Conservation (phyloP, 2,329 filamentous ascomycete species). For the Drechslerella stenobrocha region DNA sequence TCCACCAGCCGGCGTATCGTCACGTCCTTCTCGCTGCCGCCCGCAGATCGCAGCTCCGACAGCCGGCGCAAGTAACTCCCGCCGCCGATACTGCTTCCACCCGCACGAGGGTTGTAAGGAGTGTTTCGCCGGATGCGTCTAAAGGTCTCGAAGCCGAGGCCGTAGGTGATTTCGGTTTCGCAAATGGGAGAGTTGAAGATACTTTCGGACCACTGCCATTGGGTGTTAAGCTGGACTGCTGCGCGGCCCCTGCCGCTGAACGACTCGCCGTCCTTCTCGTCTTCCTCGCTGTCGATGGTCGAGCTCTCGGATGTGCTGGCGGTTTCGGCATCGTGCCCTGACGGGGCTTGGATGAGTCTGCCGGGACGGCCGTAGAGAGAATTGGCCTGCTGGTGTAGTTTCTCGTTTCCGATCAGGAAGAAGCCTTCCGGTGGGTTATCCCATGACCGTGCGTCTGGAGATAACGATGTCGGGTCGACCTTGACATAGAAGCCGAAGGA, state of each 20-base stretch:
- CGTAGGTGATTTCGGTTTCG: slow-evolving; percentile 38
- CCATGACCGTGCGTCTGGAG: neutral
- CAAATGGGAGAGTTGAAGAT: slow-evolving; percentile 38
- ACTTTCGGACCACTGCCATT: slow-evolving; percentile 35
- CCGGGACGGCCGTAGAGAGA: slow-evolving; percentile 25
- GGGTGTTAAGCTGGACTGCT: slow-evolving; percentile 25
- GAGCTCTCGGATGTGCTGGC: slow-evolving; percentile 34
- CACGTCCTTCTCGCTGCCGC: slow-evolving; percentile 10
- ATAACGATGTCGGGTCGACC: slow-evolving; percentile 4
- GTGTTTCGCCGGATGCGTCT: slow-evolving; percentile 16
- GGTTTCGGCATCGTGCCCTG: slow-evolving; percentile 1
- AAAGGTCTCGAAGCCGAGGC: slow-evolving; percentile 39
- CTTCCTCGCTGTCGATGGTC: slow-evolving; percentile 26
- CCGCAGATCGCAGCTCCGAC: slow-evolving; percentile 24
- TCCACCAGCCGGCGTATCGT: slow-evolving; percentile 16
- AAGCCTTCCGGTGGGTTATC: slow-evolving; percentile 18
- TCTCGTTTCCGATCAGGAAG: slow-evolving; percentile 27
- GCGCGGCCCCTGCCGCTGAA: slow-evolving; percentile 23
- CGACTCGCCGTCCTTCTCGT: slow-evolving; percentile 8
- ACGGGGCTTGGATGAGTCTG: neutral
- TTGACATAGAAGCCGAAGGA: slow-evolving; percentile 36
- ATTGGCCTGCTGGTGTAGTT: slow-evolving; percentile 13
- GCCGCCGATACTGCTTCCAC: neutral
- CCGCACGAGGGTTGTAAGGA: slow-evolving; percentile 21
- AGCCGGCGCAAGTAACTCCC: slow-evolving; percentile 29